Conservation (phyloP, 106 monocot genomes). For the Alisma plantagoaquatica region DNA sequence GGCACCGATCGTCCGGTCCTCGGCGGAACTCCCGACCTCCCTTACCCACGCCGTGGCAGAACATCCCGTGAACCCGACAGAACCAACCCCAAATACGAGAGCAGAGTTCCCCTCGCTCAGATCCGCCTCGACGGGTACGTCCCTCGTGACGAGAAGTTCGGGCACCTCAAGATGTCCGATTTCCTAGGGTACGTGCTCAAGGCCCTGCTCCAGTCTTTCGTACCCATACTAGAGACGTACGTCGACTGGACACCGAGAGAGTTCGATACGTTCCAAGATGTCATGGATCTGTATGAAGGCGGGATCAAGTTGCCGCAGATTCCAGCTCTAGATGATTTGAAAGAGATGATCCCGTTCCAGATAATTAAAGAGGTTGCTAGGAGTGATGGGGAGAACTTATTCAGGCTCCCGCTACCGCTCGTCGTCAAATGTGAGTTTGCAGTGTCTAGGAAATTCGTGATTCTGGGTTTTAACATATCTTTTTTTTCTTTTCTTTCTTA, state of each 20-base stretch:
- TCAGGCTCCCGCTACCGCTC: conserved; percentile 45
- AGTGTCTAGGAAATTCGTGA: no score
- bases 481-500: not conserved
- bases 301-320: conserved; percentile 28
- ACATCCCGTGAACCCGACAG: no score
- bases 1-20: conserved; percentile 25
- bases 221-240: conserved; percentile 23
- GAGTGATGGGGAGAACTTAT: conserved; percentile 18
- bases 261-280: conserved; percentile 56
- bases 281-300: conserved; percentile 46
- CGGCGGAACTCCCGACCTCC: conserved; percentile 32
- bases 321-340: conserved; percentile 5
- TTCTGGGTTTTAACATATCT: no score
- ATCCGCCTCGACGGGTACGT: conserved; percentile 43
- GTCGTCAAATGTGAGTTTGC: conserved; percentile 55
- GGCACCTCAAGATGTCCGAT: conserved; percentile 71
- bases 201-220: conserved; percentile 20
- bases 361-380: conserved; percentile 37
- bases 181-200: conserved; percentile 54
- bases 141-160: conserved; percentile 65
- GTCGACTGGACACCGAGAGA: conserved; percentile 38
- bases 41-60: conserved; percentile 50
- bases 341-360: conserved; percentile 31
- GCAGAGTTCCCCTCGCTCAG: conserved; percentile 18
- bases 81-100: conserved; percentile 56